These are phyloP conservation scores for Coemansia pectinata DNA, from an alignment of 192 early-diverging fungal species.

Conservation along the genomic window DNA sequence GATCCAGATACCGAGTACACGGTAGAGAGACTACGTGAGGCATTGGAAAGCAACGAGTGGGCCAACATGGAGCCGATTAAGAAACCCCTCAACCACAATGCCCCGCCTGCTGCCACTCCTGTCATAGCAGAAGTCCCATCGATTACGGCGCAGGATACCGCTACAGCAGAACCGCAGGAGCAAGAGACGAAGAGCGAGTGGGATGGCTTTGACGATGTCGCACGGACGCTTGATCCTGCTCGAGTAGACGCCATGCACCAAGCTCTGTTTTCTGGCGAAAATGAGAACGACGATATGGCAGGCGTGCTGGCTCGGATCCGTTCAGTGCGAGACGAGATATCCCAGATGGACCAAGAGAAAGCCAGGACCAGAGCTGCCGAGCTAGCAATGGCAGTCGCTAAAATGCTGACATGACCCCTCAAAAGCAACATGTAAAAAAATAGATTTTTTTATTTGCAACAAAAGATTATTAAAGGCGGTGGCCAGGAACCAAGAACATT, in stretches of 20 bases:
- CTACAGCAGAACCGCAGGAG: background rate
- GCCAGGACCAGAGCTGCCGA: constrained; percentile 43
- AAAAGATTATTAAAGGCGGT: constrained; percentile 31
- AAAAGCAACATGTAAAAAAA: background rate
- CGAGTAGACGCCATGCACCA: constrained; percentile 25
- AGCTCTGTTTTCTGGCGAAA: constrained; percentile 10
- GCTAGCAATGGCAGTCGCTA: constrained; percentile 41
- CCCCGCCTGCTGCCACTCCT: background rate
- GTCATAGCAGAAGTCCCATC: background rate
- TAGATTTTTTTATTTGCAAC: background rate
- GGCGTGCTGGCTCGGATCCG: constrained; percentile 21
- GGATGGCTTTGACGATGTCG: constrained; percentile 33
- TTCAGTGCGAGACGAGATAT: constrained; percentile 29
- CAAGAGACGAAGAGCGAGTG: constrained; percentile 26
- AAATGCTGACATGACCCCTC: background rate
- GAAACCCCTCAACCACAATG: background rate
- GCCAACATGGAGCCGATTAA: constrained; percentile 18
- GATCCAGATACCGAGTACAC: constrained; percentile 46
- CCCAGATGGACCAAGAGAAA: constrained; percentile 26
- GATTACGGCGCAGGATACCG: background rate
- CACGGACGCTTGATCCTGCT: constrained; percentile 7
- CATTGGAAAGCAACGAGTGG: constrained; percentile 47
- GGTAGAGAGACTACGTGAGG: constrained; percentile 33
- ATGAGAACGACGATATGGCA: constrained; percentile 24
- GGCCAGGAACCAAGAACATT: constrained; percentile 48